These are phyloP conservation scores for Penicilliopsis zonata DNA, from an alignment of 495 filamentous ascomycete species.

Conservation along the genomic window DNA sequence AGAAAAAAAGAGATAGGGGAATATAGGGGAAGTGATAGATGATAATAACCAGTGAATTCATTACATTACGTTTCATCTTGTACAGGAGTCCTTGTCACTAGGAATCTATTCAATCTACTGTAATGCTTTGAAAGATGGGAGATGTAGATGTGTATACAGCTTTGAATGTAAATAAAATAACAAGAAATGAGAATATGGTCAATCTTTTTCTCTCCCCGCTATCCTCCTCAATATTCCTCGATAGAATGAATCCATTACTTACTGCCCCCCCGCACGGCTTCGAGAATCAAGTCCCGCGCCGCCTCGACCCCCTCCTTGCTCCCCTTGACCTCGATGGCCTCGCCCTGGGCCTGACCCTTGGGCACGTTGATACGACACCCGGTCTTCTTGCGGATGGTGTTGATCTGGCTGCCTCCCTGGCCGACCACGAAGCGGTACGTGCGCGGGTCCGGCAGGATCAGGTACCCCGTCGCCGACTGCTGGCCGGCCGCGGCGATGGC, in stretches of 20 bases:
- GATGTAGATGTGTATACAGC: no score
- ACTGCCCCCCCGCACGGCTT: slow-evolving; percentile 48
- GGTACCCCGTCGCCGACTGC: slow-evolving; percentile 66
- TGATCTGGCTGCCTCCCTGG: slow-evolving; percentile 79
- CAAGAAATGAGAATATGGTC: no score
- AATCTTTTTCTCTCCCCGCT: no score
- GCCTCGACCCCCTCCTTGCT: slow-evolving; percentile 69
- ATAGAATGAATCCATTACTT: no score
- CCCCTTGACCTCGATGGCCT: slow-evolving; percentile 83
- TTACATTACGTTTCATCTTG: no score
- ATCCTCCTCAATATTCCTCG: slow-evolving; percentile 12
- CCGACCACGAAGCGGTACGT: slow-evolving; percentile 89
- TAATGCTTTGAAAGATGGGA: no score
- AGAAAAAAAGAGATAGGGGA: no score
- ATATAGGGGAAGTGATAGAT: no score
- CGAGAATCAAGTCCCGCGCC: slow-evolving; percentile 79
- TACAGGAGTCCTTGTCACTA: no score
- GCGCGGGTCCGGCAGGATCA: slow-evolving; percentile 78
- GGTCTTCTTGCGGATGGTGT: slow-evolving; percentile 80
- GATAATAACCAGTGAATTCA: no score
- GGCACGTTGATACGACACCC: slow-evolving; percentile 89
- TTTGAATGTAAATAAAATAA: no score
- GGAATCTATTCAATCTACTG: no score
- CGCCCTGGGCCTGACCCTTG: slow-evolving; percentile 58
- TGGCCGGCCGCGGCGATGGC: slow-evolving; percentile 61